A percentile compares a stretch with the other conserved stretches of the same genome.
Conservation (phyloP, 495 filamentous ascomycete genomes). For the Eremomyces bilateralis region DNA sequence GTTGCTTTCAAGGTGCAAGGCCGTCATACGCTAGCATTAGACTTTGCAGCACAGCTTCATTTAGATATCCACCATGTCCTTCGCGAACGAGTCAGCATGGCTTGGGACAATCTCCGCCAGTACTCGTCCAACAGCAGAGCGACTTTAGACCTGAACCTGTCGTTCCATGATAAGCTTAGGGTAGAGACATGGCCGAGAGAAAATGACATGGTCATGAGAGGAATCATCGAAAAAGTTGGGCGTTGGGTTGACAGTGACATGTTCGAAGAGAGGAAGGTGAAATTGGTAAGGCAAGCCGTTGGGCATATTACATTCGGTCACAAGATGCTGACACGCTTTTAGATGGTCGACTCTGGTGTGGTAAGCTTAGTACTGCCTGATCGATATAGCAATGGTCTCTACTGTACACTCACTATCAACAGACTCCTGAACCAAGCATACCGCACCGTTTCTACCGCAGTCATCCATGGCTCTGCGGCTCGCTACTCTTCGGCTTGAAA, state of each 20-base stretch:
- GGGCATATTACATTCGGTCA: background rate
- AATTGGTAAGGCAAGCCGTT: background rate
- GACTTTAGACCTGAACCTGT: conserved; percentile 14
- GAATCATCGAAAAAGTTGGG: conserved; percentile 8
- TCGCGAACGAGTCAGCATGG: background rate
- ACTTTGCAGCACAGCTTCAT: conserved; percentile 1
- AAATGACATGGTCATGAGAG: conserved; percentile 13
- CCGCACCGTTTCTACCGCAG: conserved; percentile 9
- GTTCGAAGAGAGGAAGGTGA: background rate
- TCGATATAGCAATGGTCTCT: too few species aligned
- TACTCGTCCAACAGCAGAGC: conserved; percentile 6
- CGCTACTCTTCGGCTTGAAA: conserved; percentile 16
- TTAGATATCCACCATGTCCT: conserved; percentile 1
- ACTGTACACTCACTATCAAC: too few species aligned
- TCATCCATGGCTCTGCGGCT: conserved; percentile 18
- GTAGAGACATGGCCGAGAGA: conserved; percentile 16
- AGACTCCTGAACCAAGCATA: conserved; percentile 1
- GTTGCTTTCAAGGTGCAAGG: conserved; percentile 1
- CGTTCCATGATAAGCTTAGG: conserved; percentile 18
- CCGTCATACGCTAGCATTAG: conserved; percentile 1
- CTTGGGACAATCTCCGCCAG: background rate
- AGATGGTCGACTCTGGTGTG: conserved; percentile 1
- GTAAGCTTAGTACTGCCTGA: too few species aligned
- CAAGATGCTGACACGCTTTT: background rate
- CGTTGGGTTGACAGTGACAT: conserved; percentile 9